These are phyloP conservation scores for Tephrocybe rancida DNA, from an alignment of 768 basidiomycete species.

Conservation along the genomic window DNA sequence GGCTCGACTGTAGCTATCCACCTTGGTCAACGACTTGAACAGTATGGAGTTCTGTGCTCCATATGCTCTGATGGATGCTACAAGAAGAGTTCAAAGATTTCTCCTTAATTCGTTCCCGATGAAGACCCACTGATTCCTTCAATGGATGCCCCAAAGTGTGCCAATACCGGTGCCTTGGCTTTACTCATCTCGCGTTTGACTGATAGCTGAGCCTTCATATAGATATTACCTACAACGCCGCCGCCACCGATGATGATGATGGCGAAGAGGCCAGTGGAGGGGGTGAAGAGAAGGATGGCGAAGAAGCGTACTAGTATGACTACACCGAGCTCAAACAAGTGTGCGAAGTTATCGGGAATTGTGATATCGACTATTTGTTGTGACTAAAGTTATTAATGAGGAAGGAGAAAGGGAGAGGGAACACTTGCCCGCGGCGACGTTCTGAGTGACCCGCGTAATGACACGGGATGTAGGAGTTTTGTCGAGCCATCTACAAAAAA, in stretches of 20 bases:
- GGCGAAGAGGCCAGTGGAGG: slow-evolving; percentile 9
- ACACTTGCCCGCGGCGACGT: slow-evolving; percentile 58
- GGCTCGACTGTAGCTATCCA: slow-evolving; percentile 52
- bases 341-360: slow-evolving; percentile 25
- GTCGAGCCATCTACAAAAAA: slow-evolving; percentile 55
- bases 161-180: slow-evolving; percentile 32
- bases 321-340: slow-evolving; percentile 11
- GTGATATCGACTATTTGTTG: slow-evolving; percentile 57
- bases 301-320: slow-evolving; percentile 15
- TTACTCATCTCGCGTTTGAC: slow-evolving; percentile 49
- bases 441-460: slow-evolving; percentile 65
- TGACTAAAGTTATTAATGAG: no score
- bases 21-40: slow-evolving; percentile 42
- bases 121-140: slow-evolving; percentile 47
- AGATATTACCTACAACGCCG: slow-evolving; percentile 39
- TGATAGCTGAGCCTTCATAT: slow-evolving; percentile 46
- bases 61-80: slow-evolving; percentile 65
- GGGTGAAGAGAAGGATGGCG: slow-evolving; percentile 14
- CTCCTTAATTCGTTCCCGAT: background rate
- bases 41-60: slow-evolving; percentile 52
- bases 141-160: slow-evolving; percentile 53
- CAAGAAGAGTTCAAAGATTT: background rate
- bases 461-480: slow-evolving; percentile 51
- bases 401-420: no score
- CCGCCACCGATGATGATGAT: slow-evolving; percentile 32